phyloP scores from a whole-genome alignment of 805 yeast genomes.

The Zygosaccharomyces bailii region DNA sequence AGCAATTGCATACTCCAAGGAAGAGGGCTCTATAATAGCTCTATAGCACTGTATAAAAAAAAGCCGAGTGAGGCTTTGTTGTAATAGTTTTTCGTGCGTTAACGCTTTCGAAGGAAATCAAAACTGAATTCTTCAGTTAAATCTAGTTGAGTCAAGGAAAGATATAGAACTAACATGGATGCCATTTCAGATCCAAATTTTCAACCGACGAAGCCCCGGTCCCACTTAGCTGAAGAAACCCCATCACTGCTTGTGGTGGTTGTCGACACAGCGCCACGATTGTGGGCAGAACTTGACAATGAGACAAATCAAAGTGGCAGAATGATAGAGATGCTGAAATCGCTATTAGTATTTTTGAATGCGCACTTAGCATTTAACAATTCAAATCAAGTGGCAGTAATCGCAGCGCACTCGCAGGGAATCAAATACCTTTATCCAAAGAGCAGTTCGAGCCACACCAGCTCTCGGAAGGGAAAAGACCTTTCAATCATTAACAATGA shows the following conservation, averaged over 20 bases:
- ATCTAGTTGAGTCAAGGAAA: background rate
- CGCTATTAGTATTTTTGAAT: slow-evolving; percentile 73
- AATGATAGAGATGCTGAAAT: slow-evolving; percentile 56
- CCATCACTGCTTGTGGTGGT: slow-evolving; percentile 80
- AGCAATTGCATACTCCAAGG: slow-evolving; percentile 34
- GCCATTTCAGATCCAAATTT: slow-evolving; percentile 38
- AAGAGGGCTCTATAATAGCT: slow-evolving; percentile 29
- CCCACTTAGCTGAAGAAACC: slow-evolving; percentile 47
- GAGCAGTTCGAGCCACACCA: slow-evolving; percentile 20
- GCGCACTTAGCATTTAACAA: slow-evolving; percentile 85
- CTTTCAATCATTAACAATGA: slow-evolving; percentile 44
- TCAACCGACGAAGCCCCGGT: slow-evolving; percentile 25
- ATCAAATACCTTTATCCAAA: slow-evolving; percentile 69
- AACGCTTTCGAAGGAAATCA: slow-evolving; percentile 2
- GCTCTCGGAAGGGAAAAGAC: slow-evolving; percentile 17
- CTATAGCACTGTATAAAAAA: slow-evolving; percentile 9
- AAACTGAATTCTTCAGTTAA: background rate
- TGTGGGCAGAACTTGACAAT: slow-evolving; percentile 39
- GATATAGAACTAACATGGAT: slow-evolving; percentile 26
- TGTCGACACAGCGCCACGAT: slow-evolving; percentile 68
- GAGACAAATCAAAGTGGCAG: slow-evolving; percentile 37
- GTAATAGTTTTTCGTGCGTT: background rate
- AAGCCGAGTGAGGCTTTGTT: slow-evolving; percentile 1
- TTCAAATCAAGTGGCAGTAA: slow-evolving; percentile 77
- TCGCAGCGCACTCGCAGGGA: slow-evolving; percentile 70